These are phyloP conservation scores for Aegle marmelos DNA, from an alignment of 345 rosid genomes.

Conservation along the genomic window DNA sequence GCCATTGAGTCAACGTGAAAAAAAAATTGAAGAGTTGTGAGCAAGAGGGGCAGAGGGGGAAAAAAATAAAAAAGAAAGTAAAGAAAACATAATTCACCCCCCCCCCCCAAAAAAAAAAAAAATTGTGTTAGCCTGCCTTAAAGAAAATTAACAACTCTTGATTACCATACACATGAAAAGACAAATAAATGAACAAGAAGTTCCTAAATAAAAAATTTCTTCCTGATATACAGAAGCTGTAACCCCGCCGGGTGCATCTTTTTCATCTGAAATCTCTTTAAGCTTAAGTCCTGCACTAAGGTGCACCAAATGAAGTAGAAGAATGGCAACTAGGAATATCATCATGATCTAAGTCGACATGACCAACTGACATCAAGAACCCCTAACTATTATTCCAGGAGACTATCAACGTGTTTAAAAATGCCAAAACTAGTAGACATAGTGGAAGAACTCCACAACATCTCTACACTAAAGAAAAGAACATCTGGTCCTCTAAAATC, in stretches of 20 bases:
- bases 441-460: not conserved
- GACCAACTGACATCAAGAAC: not conserved
- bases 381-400: not conserved
- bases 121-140: not conserved
- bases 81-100: not conserved
- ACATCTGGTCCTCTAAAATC: not conserved
- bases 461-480: not conserved
- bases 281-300: not conserved
- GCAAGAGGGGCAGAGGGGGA: not conserved
- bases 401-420: not conserved
- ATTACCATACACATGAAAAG: too few species aligned
- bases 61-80: not conserved
- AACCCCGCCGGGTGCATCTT: not conserved
- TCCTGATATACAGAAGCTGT: not conserved
- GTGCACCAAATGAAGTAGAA: not conserved
- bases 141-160: not conserved
- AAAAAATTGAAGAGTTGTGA: not conserved
- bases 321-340: not conserved
- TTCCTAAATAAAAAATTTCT: not conserved
- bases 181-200: not conserved
- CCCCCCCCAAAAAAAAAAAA: too few species aligned
- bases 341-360: not conserved
- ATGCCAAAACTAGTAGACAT: not conserved
- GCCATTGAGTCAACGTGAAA: not conserved
- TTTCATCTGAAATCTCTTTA: not conserved